Conservation (phyloP, 495 filamentous ascomycete genomes). For the Umbilicaria muhlenbergii region DNA sequence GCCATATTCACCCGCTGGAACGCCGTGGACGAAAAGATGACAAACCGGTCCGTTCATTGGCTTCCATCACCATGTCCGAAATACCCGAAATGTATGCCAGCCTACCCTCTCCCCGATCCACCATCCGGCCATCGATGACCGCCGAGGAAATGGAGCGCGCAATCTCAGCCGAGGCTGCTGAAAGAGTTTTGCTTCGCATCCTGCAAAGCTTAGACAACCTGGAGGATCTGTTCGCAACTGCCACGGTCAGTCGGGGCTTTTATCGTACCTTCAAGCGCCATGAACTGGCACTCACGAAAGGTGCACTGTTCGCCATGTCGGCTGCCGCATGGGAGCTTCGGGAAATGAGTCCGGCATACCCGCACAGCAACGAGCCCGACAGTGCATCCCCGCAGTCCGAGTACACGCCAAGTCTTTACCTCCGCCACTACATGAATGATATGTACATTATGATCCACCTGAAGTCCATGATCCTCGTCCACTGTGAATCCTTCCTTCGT, state of each 20-base stretch:
- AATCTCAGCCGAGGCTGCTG: slow-evolving; percentile 28
- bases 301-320: slow-evolving; percentile 37
- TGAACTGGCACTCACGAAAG: slow-evolving; percentile 39
- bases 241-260: slow-evolving; percentile 39
- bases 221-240: slow-evolving; percentile 42
- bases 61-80: slow-evolving; percentile 17
- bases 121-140: slow-evolving; percentile 4
- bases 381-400: slow-evolving; percentile 34
- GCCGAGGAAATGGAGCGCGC: slow-evolving; percentile 12
- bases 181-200: slow-evolving; percentile 33
- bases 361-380: slow-evolving; percentile 28
- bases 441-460: slow-evolving; percentile 42
- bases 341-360: slow-evolving; percentile 43
- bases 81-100: slow-evolving; percentile 7
- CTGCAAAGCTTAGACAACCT: slow-evolving; percentile 33
- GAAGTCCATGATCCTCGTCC: slow-evolving; percentile 42
- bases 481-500: slow-evolving; percentile 42
- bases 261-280: slow-evolving; percentile 45
- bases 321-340: slow-evolving; percentile 52
- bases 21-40: slow-evolving; percentile 8
- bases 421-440: slow-evolving; percentile 39
- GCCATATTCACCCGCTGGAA: slow-evolving; percentile 4
- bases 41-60: slow-evolving; percentile 23
- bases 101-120: slow-evolving; percentile 6
- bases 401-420: slow-evolving; percentile 40